Evolutionary conservation across 2,329 filamentous ascomycete genomes (phyloP).

Genomic region (Penicillium corylophilum): DNA sequence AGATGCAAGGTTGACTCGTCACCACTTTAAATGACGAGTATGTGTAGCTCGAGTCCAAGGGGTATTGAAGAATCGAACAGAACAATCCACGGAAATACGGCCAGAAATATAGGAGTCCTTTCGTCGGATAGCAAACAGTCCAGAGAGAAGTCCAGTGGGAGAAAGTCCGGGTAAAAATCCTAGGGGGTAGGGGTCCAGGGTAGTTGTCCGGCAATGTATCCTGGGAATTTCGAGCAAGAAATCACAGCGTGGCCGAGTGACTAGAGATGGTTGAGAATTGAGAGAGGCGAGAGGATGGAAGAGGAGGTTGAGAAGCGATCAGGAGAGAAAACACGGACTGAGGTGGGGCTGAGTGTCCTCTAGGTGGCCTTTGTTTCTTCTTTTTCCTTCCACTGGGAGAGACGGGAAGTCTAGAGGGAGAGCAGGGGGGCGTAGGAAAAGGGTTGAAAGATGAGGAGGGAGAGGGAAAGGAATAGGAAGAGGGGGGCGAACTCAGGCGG

Average conservation of each 20-base stretch:
- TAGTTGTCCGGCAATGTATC: constrained; percentile 22
- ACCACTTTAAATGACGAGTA: constrained; percentile 16
- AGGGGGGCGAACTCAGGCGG: constrained; percentile 36
- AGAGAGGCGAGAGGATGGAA: constrained; percentile 5
- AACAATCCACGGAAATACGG: constrained; percentile 11
- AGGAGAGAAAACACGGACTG: constrained; percentile 3
- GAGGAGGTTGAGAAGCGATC: constrained; percentile 1
- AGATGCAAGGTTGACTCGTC: constrained; percentile 13
- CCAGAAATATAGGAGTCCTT: constrained; percentile 9
- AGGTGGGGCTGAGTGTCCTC: constrained; percentile 7
- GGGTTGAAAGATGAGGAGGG: constrained; percentile 8
- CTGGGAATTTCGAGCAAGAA: constrained; percentile 14
- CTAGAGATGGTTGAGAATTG: constrained; percentile 13
- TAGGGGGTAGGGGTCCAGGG: constrained; percentile 7
- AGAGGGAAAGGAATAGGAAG: constrained; percentile 27
- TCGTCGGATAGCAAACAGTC: constrained; percentile 14
- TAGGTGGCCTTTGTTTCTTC: not conserved
- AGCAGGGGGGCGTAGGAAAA: constrained; percentile 7
- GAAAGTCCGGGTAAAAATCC: constrained; percentile 11
- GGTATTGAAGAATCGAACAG: not conserved
- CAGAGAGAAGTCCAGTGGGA: constrained; percentile 2
- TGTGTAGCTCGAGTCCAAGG: not conserved
- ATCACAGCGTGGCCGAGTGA: constrained; percentile 8
- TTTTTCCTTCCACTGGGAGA: not conserved
- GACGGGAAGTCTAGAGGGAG: not conserved